Percentiles rank a stretch among this genome's conserved stretches.
phyloP scores from a whole-genome alignment of 495 filamentous ascomycete species.

The Neurospora africana region DNA sequence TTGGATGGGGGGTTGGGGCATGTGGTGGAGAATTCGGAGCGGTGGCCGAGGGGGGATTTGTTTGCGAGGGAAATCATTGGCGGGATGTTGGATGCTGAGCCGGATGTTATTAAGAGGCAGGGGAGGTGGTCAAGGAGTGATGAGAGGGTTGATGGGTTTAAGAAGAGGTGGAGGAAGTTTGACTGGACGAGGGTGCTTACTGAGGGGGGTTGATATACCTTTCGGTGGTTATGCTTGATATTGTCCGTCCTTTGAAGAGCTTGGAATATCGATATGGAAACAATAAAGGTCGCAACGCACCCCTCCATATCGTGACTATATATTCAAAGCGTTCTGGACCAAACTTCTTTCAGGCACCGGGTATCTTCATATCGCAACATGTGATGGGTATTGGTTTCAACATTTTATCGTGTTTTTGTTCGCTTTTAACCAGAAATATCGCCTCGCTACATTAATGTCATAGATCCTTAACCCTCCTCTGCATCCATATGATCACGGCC shows the following conservation, averaged over 20 bases:
- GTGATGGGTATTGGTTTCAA: neutral
- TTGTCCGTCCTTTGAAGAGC: neutral
- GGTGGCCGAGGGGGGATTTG: constrained; percentile 87
- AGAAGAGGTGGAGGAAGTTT: constrained; percentile 79
- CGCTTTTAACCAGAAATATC: neutral
- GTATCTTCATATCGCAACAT: neutral
- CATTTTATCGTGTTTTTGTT: constrained; percentile 1
- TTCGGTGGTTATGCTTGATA: neutral
- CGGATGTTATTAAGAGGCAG: constrained; percentile 80
- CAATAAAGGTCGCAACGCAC: neutral
- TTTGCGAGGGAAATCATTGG: constrained; percentile 90
- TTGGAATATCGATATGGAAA: neutral
- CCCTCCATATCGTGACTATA: neutral
- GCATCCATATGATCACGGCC: constrained; percentile 65
- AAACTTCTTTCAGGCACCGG: neutral
- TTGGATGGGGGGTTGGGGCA: constrained; percentile 89
- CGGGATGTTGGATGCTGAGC: constrained; percentile 80
- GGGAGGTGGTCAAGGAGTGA: constrained; percentile 77
- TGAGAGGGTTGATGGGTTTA: constrained; percentile 65
- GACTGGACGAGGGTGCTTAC: constrained; percentile 86
- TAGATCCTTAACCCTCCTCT: constrained; percentile 52
- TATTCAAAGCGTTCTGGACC: neutral
- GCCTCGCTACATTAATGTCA: neutral
- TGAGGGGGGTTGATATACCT: constrained; percentile 14
- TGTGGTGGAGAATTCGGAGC: constrained; percentile 74